These are phyloP conservation scores for Pyricularia sp. DNA, from an alignment of 2,329 filamentous ascomycete species.

Conservation along the genomic window DNA sequence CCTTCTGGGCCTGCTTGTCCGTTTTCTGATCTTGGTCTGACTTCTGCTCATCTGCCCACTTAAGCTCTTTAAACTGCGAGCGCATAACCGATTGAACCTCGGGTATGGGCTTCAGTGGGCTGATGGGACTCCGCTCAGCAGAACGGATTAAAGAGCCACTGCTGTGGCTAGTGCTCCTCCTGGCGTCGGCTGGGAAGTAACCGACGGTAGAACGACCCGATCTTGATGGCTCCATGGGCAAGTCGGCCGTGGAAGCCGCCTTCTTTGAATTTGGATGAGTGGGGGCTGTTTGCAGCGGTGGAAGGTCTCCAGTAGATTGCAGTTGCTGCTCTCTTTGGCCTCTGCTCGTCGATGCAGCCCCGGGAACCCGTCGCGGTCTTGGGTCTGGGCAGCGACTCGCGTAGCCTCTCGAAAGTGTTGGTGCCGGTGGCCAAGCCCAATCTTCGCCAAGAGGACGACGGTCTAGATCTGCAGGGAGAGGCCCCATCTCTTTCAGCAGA, in stretches of 20 bases:
- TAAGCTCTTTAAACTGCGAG: not conserved
- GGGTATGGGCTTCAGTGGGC: not conserved
- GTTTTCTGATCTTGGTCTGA: not conserved
- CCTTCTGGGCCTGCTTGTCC: not conserved
- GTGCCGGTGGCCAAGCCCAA: not conserved
- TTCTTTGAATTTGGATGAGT: not conserved
- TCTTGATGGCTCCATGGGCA: not conserved
- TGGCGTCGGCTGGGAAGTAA: not conserved
- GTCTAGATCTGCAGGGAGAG: not conserved
- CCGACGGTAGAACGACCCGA: not conserved
- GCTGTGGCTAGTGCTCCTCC: not conserved
- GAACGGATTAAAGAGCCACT: not conserved
- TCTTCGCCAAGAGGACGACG: not conserved
- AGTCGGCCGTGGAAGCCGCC: not conserved
- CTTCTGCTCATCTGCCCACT: not conserved
- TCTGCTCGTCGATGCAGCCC: not conserved
- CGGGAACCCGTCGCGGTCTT: not conserved
- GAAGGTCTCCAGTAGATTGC: not conserved
- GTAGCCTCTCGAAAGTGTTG: not conserved
- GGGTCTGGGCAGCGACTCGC: not conserved
- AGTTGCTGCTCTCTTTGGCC: not conserved
- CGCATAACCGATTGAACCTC: not conserved
- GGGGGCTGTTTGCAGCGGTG: not conserved
- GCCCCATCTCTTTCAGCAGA: not conserved
- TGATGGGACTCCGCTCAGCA: not conserved